Base-by-base conservation (phyloP, 139 green algal genomes). In the Microglena sp. region DNA sequence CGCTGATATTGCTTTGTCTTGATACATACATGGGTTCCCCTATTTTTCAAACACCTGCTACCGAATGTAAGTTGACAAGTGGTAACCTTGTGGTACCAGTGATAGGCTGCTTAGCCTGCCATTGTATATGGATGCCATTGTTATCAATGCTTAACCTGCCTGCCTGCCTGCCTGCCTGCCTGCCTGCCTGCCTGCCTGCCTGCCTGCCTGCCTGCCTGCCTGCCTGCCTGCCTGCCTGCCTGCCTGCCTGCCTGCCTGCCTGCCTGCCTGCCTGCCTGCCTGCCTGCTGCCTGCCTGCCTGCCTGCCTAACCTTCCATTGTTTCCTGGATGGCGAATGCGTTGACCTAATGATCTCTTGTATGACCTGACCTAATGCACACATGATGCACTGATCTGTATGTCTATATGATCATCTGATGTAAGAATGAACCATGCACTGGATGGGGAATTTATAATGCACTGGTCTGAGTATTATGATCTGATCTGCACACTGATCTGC, bases 171-270 rank as follows among this genome's bases (percentile, higher is more conserved):
- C 36, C 40, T 57, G 40, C 40, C 60, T 59, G 60, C 60, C 26
- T 67, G 40, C 43, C 27, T 36, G 40, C 43, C 26, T 57, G 60
- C 40, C 40, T 59, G 43, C 43, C 40, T 67, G 60, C 60, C 26
- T 58, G 43, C 60, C 40, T 67, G 60, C 43, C 40, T 67, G 40
- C 43, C 60, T 67, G 60, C 22, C 35, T 67, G 60, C 43, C 24
- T 58, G 60, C 60, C 40, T 67, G 40, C 60, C 26, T 59, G 43
- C 60, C n/a, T 58, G 43, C 60, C 40, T 58, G 43, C 60, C 26
- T 67, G 40, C 60, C 26, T 58, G 43, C 60, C 24, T 58, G 43
- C 60, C 40, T 58, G 43, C 60, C 24, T 58, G 43, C 43, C 26
- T 58, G 43, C 45, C 24, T 68, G 62, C 45, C 15, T 68, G 62